Evolutionary conservation across 257 asterid species (phyloP).

Genomic region (Salvia splendens): DNA sequence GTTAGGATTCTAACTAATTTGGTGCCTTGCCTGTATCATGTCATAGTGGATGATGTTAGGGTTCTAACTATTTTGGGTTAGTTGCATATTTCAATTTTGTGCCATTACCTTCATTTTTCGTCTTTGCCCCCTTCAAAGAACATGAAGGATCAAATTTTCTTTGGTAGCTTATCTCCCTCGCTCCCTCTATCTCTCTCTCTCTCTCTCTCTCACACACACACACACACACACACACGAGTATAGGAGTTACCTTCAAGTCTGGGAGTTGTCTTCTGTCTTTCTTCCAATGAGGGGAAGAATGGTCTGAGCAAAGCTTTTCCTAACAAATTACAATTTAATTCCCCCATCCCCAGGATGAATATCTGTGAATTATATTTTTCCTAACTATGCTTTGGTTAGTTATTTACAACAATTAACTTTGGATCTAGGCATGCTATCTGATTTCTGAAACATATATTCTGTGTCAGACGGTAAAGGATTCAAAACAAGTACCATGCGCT

Average conservation of each 20-base stretch:
- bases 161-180: neutral
- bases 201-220: neutral
- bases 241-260: conserved; percentile 23
- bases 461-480: conserved; percentile 90
- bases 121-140: conserved; percentile 13
- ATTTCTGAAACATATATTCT: conserved; percentile 35
- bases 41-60: neutral
- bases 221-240: neutral
- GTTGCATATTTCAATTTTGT: neutral
- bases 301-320: conserved; percentile 21
- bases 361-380: conserved; percentile 5
- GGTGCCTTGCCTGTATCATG: conserved; percentile 21
- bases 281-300: neutral
- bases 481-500: conserved; percentile 96
- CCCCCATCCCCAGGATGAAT: conserved; percentile 23
- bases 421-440: conserved; percentile 13
- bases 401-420: neutral
- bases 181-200: too few species aligned
- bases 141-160: neutral
- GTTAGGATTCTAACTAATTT: conserved; percentile 7
- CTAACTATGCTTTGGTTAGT: conserved; percentile 20
- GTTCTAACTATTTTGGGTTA: conserved; percentile 5
- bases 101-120: neutral
- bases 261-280: conserved; percentile 14
- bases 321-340: conserved; percentile 13